Evolutionary conservation across 257 asterid species (phyloP).

Genomic region (Solanum arcanum): DNA sequence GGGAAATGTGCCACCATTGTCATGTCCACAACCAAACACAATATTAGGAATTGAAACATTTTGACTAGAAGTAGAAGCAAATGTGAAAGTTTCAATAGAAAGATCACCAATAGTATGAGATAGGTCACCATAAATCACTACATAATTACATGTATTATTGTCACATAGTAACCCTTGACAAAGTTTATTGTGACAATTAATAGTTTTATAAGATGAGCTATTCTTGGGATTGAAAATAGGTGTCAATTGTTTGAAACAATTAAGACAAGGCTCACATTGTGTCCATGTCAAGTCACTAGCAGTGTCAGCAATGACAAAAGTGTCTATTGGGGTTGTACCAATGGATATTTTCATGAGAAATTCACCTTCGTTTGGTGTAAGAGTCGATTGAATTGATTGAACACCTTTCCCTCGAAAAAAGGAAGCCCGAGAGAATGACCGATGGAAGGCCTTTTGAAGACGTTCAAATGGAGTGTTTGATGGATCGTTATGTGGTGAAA

Average conservation of each 20-base stretch:
- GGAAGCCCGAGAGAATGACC: conserved; percentile 31
- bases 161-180: background rate
- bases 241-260: conserved; percentile 12
- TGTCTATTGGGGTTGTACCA: conserved; percentile 23
- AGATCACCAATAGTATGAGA: background rate
- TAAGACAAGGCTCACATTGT: conserved; percentile 30
- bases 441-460: conserved; percentile 4
- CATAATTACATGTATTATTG: background rate
- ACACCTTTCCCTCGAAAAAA: background rate
- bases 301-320: conserved; percentile 21
- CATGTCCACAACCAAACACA: conserved; percentile 9
- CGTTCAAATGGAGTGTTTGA: conserved; percentile 10
- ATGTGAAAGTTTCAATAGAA: background rate
- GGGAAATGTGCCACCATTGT: background rate
- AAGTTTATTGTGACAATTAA: background rate
- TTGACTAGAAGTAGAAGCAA: background rate
- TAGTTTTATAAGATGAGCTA: conserved; percentile 7
- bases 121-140: background rate
- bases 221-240: conserved; percentile 14
- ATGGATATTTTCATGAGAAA: conserved; percentile 20
- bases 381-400: background rate
- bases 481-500: conserved; percentile 19
- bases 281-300: conserved; percentile 40
- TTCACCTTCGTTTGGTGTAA: conserved; percentile 1
- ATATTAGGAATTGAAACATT: background rate